Conservation (phyloP, 352 stramenopile species). For the Phytophthora ramorum region DNA sequence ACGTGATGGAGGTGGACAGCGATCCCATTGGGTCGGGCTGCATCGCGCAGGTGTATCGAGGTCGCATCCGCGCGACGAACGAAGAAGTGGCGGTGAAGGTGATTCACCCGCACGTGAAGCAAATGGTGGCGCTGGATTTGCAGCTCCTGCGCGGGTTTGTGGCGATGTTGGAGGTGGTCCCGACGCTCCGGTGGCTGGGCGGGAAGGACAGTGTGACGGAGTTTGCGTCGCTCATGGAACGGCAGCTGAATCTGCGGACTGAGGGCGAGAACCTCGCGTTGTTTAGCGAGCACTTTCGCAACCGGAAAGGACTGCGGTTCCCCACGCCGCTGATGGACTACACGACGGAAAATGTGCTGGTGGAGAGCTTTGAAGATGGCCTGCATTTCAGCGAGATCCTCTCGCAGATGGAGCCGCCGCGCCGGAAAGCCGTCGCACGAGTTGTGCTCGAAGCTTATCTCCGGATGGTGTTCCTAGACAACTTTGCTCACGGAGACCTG, state of each 20-base stretch:
- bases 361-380: conserved; percentile 92
- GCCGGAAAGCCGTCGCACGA: conserved; percentile 69
- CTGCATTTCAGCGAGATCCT: conserved; percentile 78
- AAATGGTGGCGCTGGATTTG: conserved; percentile 91
- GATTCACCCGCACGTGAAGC: conserved; percentile 91
- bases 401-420: conserved; percentile 48
- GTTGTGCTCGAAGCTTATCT: conserved; percentile 90
- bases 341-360: conserved; percentile 86
- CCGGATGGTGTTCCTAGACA: conserved; percentile 97
- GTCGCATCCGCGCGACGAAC: conserved; percentile 62
- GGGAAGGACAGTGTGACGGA: conserved; percentile 84
- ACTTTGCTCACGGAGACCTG: conserved; percentile 95
- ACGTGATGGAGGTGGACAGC: conserved; percentile 58
- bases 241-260: conserved; percentile 92
- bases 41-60: conserved; percentile 95
- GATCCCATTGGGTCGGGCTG: conserved; percentile 91
- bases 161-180: conserved; percentile 66
- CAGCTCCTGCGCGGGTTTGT: conserved; percentile 74
- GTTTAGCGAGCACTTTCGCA: conserved; percentile 82
- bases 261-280: conserved; percentile 91
- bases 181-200: conserved; percentile 72
- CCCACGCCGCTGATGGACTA: conserved; percentile 72
- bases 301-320: conserved; percentile 72
- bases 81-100: conserved; percentile 93
- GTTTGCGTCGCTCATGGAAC: conserved; percentile 88